phyloP scores from a whole-genome alignment of 1,284 basidiomycete species.

The Singerocomus inundabilis region DNA sequence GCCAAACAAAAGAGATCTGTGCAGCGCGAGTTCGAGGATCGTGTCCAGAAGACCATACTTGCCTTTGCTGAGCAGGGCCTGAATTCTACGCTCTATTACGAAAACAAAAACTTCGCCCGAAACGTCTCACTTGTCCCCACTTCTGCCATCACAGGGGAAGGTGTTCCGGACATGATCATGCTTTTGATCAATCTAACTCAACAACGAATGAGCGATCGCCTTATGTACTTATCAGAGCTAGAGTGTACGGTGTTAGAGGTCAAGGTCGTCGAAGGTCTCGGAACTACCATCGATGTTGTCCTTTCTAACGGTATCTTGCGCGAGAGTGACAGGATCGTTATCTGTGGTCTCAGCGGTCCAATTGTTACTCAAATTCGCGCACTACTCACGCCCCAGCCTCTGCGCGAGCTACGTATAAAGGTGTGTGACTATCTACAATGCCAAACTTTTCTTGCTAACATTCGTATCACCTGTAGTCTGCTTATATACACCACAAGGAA shows the following conservation, averaged over 20 bases:
- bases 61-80: conserved; percentile 98
- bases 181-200: conserved; percentile 97
- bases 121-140: conserved; percentile 98
- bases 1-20: conserved; percentile 83
- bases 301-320: conserved; percentile 92
- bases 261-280: conserved; percentile 98
- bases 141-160: conserved; percentile 97
- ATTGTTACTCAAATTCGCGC: conserved; percentile 96
- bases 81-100: conserved; percentile 94
- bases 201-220: conserved; percentile 93
- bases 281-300: conserved; percentile 97
- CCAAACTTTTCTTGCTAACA: conserved; percentile 2
- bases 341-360: conserved; percentile 97
- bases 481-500: conserved; percentile 97
- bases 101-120: conserved; percentile 94
- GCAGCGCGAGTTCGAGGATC: conserved; percentile 92
- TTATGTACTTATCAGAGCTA: conserved; percentile 98
- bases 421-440: conserved; percentile 40
- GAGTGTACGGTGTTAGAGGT: conserved; percentile 99
- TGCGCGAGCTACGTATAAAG: conserved; percentile 96
- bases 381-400: conserved; percentile 92
- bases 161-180: conserved; percentile 99
- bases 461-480: conserved; percentile 55
- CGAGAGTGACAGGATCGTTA: conserved; percentile 94
- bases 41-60: conserved; percentile 81